phyloP scores from a whole-genome alignment of 1,284 basidiomycete species.

The Ustilago sp. region DNA sequence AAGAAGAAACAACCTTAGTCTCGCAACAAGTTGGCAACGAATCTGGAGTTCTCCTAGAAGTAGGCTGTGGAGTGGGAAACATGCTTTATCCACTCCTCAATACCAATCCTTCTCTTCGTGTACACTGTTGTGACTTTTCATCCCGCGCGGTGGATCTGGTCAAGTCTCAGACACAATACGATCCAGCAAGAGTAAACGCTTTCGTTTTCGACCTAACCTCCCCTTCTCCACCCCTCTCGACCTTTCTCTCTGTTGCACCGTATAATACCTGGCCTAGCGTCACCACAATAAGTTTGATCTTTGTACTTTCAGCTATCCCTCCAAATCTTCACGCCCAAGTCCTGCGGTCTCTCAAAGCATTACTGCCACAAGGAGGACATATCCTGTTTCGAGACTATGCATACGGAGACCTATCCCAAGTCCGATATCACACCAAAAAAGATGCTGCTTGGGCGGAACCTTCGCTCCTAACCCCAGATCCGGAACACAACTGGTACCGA shows the following conservation, averaged over 20 bases:
- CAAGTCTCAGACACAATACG: constrained; percentile 58
- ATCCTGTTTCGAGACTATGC: constrained; percentile 70
- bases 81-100: constrained; percentile 66
- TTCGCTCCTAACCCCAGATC: constrained; percentile 53
- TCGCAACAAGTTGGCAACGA: not conserved
- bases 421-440: constrained; percentile 68
- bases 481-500: constrained; percentile 60
- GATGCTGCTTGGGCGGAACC: constrained; percentile 67
- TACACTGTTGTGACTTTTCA: constrained; percentile 69
- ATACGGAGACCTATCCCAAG: constrained; percentile 67
- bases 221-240: constrained; percentile 11
- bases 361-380: constrained; percentile 27
- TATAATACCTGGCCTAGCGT: constrained; percentile 26
- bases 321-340: constrained; percentile 58
- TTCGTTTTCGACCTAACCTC: constrained; percentile 69
- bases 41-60: constrained; percentile 59
- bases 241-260: not conserved
- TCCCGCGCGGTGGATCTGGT: constrained; percentile 63
- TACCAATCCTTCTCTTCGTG: constrained; percentile 45
- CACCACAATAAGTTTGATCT: constrained; percentile 66
- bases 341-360: constrained; percentile 13
- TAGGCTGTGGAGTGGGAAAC: constrained; percentile 69
- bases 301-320: constrained; percentile 70
- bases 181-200: constrained; percentile 58
- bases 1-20: constrained; percentile 32